These are phyloP conservation scores for Tripterygium wilfordii DNA, from an alignment of 177 flowering plant genomes.

Conservation along the genomic window DNA sequence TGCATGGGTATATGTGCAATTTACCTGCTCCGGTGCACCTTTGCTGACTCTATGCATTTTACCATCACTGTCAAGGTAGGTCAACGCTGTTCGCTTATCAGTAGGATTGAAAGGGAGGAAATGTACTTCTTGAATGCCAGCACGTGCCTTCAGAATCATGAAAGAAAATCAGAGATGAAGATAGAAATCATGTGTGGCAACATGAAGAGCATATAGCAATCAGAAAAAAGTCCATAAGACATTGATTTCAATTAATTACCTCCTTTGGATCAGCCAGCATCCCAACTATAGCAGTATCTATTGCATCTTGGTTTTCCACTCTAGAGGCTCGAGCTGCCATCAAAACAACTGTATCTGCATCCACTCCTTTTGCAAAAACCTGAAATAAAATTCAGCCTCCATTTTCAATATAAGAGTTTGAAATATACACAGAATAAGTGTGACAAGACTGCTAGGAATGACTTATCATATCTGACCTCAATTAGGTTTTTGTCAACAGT, in stretches of 20 bases:
- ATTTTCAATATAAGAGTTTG: no score
- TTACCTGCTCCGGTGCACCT: slow-evolving; percentile 98
- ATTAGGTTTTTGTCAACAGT: slow-evolving; percentile 88
- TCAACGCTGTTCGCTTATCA: slow-evolving; percentile 89
- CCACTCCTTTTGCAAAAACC: slow-evolving; percentile 84
- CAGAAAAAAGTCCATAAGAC: no score
- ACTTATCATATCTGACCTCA: slow-evolving; percentile 46
- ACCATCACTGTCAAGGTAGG: slow-evolving; percentile 69
- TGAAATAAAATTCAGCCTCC: slow-evolving; percentile 14
- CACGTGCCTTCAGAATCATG: slow-evolving; percentile 61
- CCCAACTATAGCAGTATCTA: slow-evolving; percentile 87
- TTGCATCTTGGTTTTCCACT: slow-evolving; percentile 89
- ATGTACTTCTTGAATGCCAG: slow-evolving; percentile 84
- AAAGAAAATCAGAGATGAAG: not conserved
- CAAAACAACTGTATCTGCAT: slow-evolving; percentile 71
- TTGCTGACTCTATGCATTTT: slow-evolving; percentile 94
- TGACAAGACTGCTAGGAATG: no score
- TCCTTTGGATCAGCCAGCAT: slow-evolving; percentile 94
- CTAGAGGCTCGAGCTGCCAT: slow-evolving; percentile 97
- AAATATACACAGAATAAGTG: no score
- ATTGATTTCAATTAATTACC: slow-evolving; percentile 26
- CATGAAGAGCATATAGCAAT: no score
- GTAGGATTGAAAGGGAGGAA: no score
- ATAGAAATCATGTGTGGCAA: slow-evolving; percentile 1
- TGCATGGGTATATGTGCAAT: not conserved